These are phyloP conservation scores for Zygotorulaspora chibaensis DNA, from an alignment of 805 yeast species.

Conservation along the genomic window DNA sequence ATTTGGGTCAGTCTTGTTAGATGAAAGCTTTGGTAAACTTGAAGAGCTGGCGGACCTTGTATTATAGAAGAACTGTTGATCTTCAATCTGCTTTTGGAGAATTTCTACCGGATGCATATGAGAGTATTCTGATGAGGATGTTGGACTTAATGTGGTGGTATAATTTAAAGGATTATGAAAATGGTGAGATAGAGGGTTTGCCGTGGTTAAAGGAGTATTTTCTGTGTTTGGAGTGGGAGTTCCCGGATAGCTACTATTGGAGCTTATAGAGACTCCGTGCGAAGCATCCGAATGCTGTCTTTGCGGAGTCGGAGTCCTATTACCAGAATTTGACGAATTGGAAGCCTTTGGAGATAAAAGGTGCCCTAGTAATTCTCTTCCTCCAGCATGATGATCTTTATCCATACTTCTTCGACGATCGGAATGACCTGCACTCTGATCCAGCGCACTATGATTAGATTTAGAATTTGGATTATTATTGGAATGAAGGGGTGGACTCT, in stretches of 20 bases:
- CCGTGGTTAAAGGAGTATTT: conserved; percentile 7
- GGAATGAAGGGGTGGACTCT: not conserved
- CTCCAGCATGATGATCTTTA: conserved; percentile 5
- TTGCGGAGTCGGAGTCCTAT: conserved; percentile 5
- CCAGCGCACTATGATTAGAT: not conserved
- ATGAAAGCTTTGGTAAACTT: conserved; percentile 9
- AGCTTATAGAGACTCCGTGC: not conserved
- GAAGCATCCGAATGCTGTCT: not conserved
- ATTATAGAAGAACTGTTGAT: conserved; percentile 14
- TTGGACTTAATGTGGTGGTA: conserved; percentile 6
- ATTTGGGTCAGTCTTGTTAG: conserved; percentile 1
- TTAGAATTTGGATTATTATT: not conserved
- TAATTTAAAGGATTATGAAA: conserved; percentile 17
- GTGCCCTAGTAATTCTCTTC: conserved; percentile 10
- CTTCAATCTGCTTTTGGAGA: conserved; percentile 27
- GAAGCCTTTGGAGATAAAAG: conserved; percentile 9
- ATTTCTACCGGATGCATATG: conserved; percentile 31
- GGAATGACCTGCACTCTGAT: conserved; percentile 9
- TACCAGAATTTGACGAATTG: conserved; percentile 6
- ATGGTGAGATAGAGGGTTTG: conserved; percentile 13
- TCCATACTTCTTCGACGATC: not conserved
- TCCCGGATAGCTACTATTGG: conserved; percentile 3
- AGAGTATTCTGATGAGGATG: conserved; percentile 17
- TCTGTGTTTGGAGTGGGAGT: conserved; percentile 1
- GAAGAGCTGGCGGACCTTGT: conserved; percentile 6